Conservation (phyloP, 441 rosid species). For the Populus tomentosa region DNA sequence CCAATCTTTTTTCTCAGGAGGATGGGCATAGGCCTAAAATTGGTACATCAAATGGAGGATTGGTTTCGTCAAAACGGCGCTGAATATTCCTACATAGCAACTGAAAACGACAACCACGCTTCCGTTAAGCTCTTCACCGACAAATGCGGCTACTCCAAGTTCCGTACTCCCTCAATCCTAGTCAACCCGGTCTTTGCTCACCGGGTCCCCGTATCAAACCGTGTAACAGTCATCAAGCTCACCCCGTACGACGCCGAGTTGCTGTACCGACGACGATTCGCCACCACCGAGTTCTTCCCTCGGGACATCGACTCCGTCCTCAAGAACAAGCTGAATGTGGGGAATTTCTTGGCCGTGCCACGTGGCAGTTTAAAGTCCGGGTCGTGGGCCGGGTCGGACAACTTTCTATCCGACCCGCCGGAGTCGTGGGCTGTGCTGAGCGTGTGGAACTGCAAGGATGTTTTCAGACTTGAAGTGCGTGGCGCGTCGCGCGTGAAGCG, state of each 20-base stretch:
- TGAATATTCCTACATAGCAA: slow-evolving; percentile 86
- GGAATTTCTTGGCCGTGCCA: slow-evolving; percentile 82
- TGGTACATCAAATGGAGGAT: slow-evolving; percentile 57
- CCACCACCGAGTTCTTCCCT: slow-evolving; percentile 94
- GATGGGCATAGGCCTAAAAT: slow-evolving; percentile 77
- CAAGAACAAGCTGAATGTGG: slow-evolving; percentile 61
- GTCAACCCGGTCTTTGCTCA: slow-evolving; percentile 95
- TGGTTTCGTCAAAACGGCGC: slow-evolving; percentile 90
- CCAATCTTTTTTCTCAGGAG: slow-evolving; percentile 39
- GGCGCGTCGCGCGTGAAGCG: slow-evolving; percentile 63
- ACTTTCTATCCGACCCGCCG: slow-evolving; percentile 61
- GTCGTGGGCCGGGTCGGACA: slow-evolving; percentile 64
- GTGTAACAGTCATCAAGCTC: slow-evolving; percentile 42
- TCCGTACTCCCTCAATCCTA: slow-evolving; percentile 82
- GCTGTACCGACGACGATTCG: slow-evolving; percentile 74
- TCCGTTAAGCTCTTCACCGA: slow-evolving; percentile 75
- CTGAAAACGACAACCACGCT: slow-evolving; percentile 83
- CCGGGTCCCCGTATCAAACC: slow-evolving; percentile 34
- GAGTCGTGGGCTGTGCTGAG: slow-evolving; percentile 91
- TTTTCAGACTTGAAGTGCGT: slow-evolving; percentile 61
- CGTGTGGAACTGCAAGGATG: slow-evolving; percentile 84
- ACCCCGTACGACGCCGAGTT: slow-evolving; percentile 55
- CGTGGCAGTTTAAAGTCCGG: slow-evolving; percentile 57
- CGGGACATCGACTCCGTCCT: slow-evolving; percentile 84
- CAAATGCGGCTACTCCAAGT: slow-evolving; percentile 86